phyloP scores from a whole-genome alignment of 176 grass and related monocot species.

The Eleusine indica region DNA sequence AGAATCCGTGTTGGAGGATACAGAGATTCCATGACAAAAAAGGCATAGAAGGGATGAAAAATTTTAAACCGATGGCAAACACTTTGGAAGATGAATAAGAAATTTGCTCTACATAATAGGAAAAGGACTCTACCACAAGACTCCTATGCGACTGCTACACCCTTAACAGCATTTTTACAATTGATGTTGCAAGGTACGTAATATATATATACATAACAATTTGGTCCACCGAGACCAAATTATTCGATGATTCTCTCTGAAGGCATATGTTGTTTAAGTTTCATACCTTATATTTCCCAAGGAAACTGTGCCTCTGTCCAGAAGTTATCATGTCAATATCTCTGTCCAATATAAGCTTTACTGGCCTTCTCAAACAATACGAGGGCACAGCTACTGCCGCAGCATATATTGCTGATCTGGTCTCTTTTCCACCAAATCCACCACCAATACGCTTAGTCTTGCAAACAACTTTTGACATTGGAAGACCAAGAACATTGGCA shows the following conservation, averaged over 20 bases:
- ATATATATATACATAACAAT: not conserved
- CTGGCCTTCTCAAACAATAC: conserved; percentile 68
- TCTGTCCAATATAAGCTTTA: conserved; percentile 91
- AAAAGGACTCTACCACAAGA: too few relatives aligned
- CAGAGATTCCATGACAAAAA: too few relatives aligned
- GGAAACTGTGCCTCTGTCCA: conserved; percentile 93
- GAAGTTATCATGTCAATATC: conserved; percentile 89
- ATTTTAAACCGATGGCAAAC: too few relatives aligned
- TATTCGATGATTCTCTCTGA: not conserved
- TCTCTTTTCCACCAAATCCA: conserved; percentile 98
- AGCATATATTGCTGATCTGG: conserved; percentile 78
- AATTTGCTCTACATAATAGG: too few relatives aligned
- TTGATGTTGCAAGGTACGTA: not conserved
- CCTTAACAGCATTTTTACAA: not conserved
- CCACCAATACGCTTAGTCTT: conserved; percentile 95
- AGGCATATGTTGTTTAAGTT: not conserved
- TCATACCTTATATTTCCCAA: conserved; percentile 89
- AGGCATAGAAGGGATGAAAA: too few relatives aligned
- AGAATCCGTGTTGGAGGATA: too few relatives aligned
- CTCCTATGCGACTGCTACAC: too few relatives aligned
- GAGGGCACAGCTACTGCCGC: conserved; percentile 76
- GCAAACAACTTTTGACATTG: conserved; percentile 88
- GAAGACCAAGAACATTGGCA: conserved; percentile 76
- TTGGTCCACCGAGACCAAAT: not conserved
- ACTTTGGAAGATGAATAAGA: too few relatives aligned